phyloP scores from a whole-genome alignment of 1,284 basidiomycete species.

The Cryptococcus floricola region DNA sequence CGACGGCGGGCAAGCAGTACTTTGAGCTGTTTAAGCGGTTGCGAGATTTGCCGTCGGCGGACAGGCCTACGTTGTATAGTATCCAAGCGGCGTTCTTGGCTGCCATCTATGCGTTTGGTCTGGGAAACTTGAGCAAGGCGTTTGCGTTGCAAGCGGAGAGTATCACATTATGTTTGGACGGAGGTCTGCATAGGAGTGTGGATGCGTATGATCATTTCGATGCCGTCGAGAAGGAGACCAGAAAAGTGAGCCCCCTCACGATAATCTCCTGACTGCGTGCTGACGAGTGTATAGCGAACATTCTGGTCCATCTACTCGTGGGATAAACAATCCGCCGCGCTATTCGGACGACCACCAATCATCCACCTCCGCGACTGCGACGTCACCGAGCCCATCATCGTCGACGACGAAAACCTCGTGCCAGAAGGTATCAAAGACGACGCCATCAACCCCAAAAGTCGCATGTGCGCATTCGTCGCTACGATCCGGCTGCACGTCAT shows the following conservation, averaged over 20 bases:
- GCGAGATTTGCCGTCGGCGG: constrained; percentile 77
- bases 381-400: constrained; percentile 69
- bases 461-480: constrained; percentile 73
- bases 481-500: constrained; percentile 73
- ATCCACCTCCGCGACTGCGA: constrained; percentile 81
- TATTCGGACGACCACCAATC: constrained; percentile 81
- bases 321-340: constrained; percentile 76
- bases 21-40: constrained; percentile 79
- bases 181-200: constrained; percentile 76
- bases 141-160: constrained; percentile 78
- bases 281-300: constrained; percentile 55
- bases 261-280: background rate
- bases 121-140: constrained; percentile 79
- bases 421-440: constrained; percentile 65
- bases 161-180: constrained; percentile 73
- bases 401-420: constrained; percentile 85
- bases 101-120: constrained; percentile 79
- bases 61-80: constrained; percentile 80
- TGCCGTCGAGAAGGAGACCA: constrained; percentile 77
- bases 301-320: constrained; percentile 92
- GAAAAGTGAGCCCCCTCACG: constrained; percentile 53
- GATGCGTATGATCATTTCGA: constrained; percentile 86
- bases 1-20: constrained; percentile 82
- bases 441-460: constrained; percentile 64
- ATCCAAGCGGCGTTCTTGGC: constrained; percentile 82